phyloP scores from a whole-genome alignment of 106 monocot genomes.

The Narthecium ossifragum region DNA sequence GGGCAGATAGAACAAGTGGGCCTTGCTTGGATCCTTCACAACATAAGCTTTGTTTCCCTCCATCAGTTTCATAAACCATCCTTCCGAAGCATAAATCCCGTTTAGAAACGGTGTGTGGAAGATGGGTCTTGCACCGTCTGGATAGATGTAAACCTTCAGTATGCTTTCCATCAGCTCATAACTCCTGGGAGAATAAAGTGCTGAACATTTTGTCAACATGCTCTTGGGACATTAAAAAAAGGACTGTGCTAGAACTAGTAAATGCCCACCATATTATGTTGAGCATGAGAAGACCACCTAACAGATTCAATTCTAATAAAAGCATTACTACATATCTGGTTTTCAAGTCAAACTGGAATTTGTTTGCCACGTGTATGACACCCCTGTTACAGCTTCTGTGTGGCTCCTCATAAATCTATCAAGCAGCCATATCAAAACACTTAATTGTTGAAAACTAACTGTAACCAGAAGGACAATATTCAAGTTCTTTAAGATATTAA shows the following conservation, averaged over 20 bases:
- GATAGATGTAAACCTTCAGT: constrained; percentile 82
- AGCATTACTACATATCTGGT: too few species aligned
- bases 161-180: constrained; percentile 91
- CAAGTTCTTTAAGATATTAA: too few species aligned
- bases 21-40: constrained; percentile 43
- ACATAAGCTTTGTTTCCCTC: constrained; percentile 50
- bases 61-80: constrained; percentile 97
- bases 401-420: too few species aligned
- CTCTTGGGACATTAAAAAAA: not conserved
- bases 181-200: constrained; percentile 50
- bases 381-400: too few species aligned
- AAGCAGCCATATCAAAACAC: too few species aligned
- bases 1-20: constrained; percentile 87
- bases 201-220: not conserved
- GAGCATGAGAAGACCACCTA: too few species aligned
- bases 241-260: not conserved
- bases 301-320: too few species aligned
- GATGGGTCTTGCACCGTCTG: constrained; percentile 67
- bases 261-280: not conserved
- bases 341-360: too few species aligned
- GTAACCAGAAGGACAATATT: too few species aligned
- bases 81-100: constrained; percentile 93
- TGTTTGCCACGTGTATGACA: too few species aligned
- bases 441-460: too few species aligned
- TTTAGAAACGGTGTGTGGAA: constrained; percentile 70